A percentile compares a stretch with the other conserved stretches of the same genome.
Evolutionary conservation across 2,329 filamentous ascomycete genomes (phyloP).

Genomic region (Xylariaceae sp.): DNA sequence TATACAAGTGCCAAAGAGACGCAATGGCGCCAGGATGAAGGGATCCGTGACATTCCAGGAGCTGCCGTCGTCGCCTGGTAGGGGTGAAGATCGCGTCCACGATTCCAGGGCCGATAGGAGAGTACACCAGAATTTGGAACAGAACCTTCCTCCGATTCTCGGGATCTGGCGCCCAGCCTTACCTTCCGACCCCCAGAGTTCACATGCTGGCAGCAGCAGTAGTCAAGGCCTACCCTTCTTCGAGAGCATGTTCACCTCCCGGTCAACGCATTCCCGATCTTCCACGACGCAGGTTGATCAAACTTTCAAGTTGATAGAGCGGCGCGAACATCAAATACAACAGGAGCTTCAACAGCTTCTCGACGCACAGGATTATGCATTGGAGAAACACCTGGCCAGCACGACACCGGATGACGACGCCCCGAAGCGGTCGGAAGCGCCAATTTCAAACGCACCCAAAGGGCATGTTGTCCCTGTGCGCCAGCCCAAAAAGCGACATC

Average conservation of each 20-base stretch:
- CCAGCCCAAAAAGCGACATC: constrained; percentile 49
- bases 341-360: constrained; percentile 53
- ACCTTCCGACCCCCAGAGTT: constrained; percentile 14
- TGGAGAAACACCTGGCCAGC: constrained; percentile 38
- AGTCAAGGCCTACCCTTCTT: constrained; percentile 25
- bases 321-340: constrained; percentile 49
- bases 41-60: constrained; percentile 22
- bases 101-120: constrained; percentile 11
- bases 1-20: neutral
- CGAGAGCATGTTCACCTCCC: constrained; percentile 27
- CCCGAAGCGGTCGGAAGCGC: constrained; percentile 14
- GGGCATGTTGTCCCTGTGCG: constrained; percentile 51
- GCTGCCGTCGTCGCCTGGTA: constrained; percentile 9
- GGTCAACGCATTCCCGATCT: constrained; percentile 18
- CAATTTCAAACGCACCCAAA: constrained; percentile 13
- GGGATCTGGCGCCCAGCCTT: constrained; percentile 25
- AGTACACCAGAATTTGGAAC: constrained; percentile 3
- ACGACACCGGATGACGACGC: constrained; percentile 11
- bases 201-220: constrained; percentile 7
- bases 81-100: constrained; percentile 11
- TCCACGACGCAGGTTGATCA: constrained; percentile 25
- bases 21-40: constrained; percentile 19
- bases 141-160: constrained; percentile 7
- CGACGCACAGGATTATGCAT: constrained; percentile 52
- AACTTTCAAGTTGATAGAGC: constrained; percentile 32